Base-by-base conservation (phyloP, 805 yeast genomes). In the Starmerella sirachaensis region DNA sequence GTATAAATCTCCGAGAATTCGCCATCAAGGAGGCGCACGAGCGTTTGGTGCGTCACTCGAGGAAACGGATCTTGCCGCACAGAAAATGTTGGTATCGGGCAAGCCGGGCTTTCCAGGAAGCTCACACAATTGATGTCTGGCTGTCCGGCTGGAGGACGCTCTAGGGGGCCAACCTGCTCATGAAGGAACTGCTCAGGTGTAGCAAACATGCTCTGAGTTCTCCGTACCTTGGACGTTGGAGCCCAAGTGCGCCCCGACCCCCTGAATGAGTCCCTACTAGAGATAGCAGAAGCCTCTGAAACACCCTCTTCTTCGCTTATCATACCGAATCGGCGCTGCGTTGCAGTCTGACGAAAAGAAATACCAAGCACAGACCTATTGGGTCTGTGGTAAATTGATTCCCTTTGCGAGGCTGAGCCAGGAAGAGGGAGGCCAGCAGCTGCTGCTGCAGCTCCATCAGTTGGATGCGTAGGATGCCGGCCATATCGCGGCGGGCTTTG, bases 151-250 rank as follows among this genome's bases (percentile, higher is more conserved):
- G 19, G 49, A 13, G 38, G 33, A 24, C 43, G 43, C 36, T 45
- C 53, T 14, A 36, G 26, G 18, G 37, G 30, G 9, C 41, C 42
- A 33, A 61, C 45, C 31, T 63, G 63, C 17, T 61, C 59, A 25
- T 52, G 57, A 9, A 65, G 52, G 31, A 68, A 55, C 40, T 70
- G 74, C 41, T 60, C 61, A n/a, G 69, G 64, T n/a, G 66, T 62
- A 45, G 75, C 76, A 56, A 69, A 76, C 81, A 78, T 73, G 33
- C 81, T 74, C 49, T 75, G 81, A 14, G 77, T 74, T 35, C 84
- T 65, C 36, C 83, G 41, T 69, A 66, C 54, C 65, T 68, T 20
- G 58, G 44, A 16, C 2, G 45, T 33, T 4, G 44, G 49, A 18
- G 38, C 21, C 45, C 45, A 41, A 11, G 31, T 6, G 17, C 25